Conservation (phyloP, 2,329 filamentous ascomycete species). For the Epichloe uncinata region DNA sequence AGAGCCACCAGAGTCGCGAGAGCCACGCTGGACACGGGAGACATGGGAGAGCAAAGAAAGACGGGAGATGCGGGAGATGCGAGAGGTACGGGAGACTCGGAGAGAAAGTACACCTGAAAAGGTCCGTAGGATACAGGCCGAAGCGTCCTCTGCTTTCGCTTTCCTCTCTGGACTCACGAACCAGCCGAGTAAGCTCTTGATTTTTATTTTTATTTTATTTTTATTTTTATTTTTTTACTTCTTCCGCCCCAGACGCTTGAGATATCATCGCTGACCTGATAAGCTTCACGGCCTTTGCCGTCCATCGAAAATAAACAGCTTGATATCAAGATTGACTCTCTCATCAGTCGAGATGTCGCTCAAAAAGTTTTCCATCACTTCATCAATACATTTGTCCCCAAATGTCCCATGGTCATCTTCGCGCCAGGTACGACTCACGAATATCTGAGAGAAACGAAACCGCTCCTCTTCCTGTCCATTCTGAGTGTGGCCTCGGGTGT, state of each 20-base stretch:
- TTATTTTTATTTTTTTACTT: no score
- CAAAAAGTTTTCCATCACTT: slow-evolving; percentile 1
- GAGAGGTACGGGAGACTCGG: neutral
- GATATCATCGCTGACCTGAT: neutral
- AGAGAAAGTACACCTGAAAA: neutral
- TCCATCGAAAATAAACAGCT: slow-evolving; percentile 3
- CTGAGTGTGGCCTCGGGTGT: neutral
- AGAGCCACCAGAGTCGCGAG: neutral
- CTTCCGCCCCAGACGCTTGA: neutral
- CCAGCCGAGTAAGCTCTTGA: neutral
- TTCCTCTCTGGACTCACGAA: neutral
- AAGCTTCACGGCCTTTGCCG: neutral
- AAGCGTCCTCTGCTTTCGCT: neutral
- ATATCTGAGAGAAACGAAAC: slow-evolving; percentile 2
- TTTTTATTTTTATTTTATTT: no score
- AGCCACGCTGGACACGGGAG: no score
- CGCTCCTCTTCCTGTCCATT: slow-evolving; percentile 2
- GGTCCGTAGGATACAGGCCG: neutral
- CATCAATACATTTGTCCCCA: neutral
- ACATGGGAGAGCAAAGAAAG: neutral
- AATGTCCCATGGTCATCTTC: slow-evolving; percentile 2
- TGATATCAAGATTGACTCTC: slow-evolving; percentile 2
- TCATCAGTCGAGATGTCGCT: slow-evolving; percentile 2
- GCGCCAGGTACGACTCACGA: neutral
- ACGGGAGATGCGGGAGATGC: neutral